These are phyloP conservation scores for Penicillium ochrochloron DNA, from an alignment of 495 filamentous ascomycete species.

Conservation along the genomic window DNA sequence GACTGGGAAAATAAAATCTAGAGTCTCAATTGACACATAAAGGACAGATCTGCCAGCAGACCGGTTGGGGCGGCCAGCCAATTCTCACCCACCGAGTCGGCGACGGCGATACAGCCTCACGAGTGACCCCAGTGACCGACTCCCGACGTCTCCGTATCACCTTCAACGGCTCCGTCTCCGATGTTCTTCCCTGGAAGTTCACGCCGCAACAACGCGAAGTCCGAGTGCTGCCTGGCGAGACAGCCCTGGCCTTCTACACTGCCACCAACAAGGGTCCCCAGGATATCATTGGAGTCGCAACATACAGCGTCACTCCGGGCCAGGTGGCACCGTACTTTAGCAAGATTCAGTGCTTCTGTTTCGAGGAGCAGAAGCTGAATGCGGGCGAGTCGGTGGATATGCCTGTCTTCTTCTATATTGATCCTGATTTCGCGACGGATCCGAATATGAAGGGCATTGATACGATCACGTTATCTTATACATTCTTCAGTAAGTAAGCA, in stretches of 20 bases:
- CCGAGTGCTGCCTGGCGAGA: constrained; percentile 92
- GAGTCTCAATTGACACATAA: background rate
- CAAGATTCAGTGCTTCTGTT: constrained; percentile 99
- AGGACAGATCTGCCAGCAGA: constrained; percentile 89
- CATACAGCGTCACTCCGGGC: constrained; percentile 93
- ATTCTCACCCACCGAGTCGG: constrained; percentile 75
- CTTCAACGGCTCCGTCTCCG: constrained; percentile 93
- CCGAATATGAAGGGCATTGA: constrained; percentile 91
- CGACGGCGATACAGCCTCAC: constrained; percentile 67
- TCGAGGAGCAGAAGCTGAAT: constrained; percentile 93
- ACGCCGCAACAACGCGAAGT: constrained; percentile 96
- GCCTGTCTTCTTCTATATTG: constrained; percentile 99
- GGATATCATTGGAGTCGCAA: constrained; percentile 98
- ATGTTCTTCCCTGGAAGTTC: constrained; percentile 97
- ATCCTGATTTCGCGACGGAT: constrained; percentile 92
- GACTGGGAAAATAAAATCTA: background rate
- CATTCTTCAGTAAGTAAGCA: constrained; percentile 87
- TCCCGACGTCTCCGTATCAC: constrained; percentile 91
- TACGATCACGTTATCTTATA: constrained; percentile 94
- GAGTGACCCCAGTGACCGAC: constrained; percentile 77
- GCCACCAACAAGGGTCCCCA: constrained; percentile 86
- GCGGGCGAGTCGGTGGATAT: constrained; percentile 98
- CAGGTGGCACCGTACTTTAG: constrained; percentile 98
- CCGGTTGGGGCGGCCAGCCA: constrained; percentile 92
- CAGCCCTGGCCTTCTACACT: constrained; percentile 96